Base-by-base conservation (phyloP, 2,329 filamentous ascomycete genomes). In the Pseudocercospora cruenta region DNA sequence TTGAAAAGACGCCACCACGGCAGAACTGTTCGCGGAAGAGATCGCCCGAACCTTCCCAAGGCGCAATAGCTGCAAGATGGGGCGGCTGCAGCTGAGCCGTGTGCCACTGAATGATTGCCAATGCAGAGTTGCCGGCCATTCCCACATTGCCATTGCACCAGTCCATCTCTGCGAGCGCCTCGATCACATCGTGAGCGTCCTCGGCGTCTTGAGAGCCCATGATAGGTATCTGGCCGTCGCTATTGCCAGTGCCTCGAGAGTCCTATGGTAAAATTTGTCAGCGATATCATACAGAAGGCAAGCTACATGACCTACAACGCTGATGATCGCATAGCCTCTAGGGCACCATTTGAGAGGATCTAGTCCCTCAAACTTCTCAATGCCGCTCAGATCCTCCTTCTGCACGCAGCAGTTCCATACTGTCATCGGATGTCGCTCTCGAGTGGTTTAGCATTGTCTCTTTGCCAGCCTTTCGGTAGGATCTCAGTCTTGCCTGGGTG, bases 91-190 rank as follows among this genome's bases (percentile, higher is more conserved):
- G 70, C 0, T 79, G 73, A 0, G 81, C 82, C 19, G 82, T 77
- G 59, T 79, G 79, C 70, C 70, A 75, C 62, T 83, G 80, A 0
- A 77, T 72, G 47, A 78, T 81, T 0, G 80, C 81, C 4, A 83
- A 73, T 1, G 74, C 73, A 0, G 79, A 81, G 62, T 84, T 83
- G 0, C 82, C 82, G 0, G 79, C 78, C 74, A 83, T 77, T 3
- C 78, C 80, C 9, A 83, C 73, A 1, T 67, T 71, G 8, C 81
- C 81, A 64, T 80, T 83, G 66, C 81, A 82, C 82, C 82, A 84
- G 2, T 72, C 67, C 72, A 79, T 74, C 19, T 74, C 67, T 0
- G 81, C 81, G 21, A 83, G 68, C 2, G 71, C 73, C 67, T 83
- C 81, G 8, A 84, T 76, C 0, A 79, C 76, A 69, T 84, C 82